These are phyloP conservation scores for Dipodascopsis uninucleata DNA, from an alignment of 805 yeast species.

Conservation along the genomic window DNA sequence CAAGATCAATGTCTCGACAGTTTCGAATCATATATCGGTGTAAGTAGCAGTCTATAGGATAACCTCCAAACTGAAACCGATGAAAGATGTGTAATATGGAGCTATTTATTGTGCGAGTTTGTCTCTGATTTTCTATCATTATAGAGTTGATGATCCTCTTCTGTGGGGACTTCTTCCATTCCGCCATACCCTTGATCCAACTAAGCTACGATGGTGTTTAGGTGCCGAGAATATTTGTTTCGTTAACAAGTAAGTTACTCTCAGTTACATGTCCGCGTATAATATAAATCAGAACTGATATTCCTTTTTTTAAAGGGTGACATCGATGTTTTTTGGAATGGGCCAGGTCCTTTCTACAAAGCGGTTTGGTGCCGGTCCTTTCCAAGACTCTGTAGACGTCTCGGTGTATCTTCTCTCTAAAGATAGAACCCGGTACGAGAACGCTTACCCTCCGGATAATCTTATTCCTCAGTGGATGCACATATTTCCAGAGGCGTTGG, in stretches of 20 bases:
- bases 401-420: constrained; percentile 66
- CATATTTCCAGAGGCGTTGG: constrained; percentile 92
- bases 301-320: constrained; percentile 16
- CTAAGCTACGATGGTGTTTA: constrained; percentile 83
- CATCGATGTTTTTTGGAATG: constrained; percentile 60
- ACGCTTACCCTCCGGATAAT: not conserved
- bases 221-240: constrained; percentile 93
- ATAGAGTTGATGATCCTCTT: constrained; percentile 79
- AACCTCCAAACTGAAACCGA: no score
- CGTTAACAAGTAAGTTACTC: constrained; percentile 45
- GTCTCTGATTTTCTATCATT: not conserved
- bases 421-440: not conserved
- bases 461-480: constrained; percentile 66
- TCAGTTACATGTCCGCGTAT: not conserved
- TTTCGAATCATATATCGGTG: constrained; percentile 29
- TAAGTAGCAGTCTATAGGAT: no score
- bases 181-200: constrained; percentile 57
- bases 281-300: constrained; percentile 1
- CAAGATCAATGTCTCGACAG: constrained; percentile 8
- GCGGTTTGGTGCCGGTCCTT: constrained; percentile 89
- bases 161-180: constrained; percentile 83
- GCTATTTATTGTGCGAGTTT: not conserved
- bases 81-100: no score
- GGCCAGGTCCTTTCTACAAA: constrained; percentile 87
- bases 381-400: constrained; percentile 86